Conservation (phyloP, 805 yeast genomes). For the Zygosaccharomyces pseudorouxii region DNA sequence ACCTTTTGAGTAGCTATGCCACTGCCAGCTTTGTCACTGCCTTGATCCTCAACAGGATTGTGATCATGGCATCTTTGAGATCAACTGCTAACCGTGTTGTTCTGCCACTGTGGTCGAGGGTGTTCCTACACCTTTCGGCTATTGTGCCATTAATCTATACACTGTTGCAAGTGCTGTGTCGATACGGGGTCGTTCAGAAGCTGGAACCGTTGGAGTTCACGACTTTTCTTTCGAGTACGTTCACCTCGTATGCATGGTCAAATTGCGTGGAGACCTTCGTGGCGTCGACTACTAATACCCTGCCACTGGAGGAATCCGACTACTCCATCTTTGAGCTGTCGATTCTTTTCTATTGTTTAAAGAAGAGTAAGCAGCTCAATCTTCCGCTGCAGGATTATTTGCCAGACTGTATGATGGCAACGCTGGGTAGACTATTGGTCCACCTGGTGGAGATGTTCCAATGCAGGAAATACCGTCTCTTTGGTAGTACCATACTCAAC, state of each 20-base stretch:
- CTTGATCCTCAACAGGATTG: constrained; percentile 51
- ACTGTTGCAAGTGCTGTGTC: constrained; percentile 13
- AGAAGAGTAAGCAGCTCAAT: constrained; percentile 6
- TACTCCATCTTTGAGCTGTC: constrained; percentile 31
- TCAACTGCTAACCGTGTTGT: constrained; percentile 28
- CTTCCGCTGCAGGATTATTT: constrained; percentile 9
- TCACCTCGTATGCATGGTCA: constrained; percentile 39
- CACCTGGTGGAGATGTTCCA: constrained; percentile 60
- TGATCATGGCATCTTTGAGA: constrained; percentile 52
- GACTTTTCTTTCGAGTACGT: constrained; percentile 16
- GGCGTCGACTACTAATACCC: constrained; percentile 44
- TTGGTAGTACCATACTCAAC: constrained; percentile 62
- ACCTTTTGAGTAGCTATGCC: constrained; percentile 48
- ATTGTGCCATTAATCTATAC: constrained; percentile 16
- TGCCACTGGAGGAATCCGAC: constrained; percentile 27
- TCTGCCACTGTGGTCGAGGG: constrained; percentile 29
- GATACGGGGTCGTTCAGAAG: constrained; percentile 7
- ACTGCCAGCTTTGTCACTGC: constrained; percentile 55
- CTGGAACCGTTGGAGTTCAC: constrained; percentile 50
- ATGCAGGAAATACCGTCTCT: constrained; percentile 49
- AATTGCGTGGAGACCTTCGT: constrained; percentile 46
- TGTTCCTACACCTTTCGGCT: constrained; percentile 32
- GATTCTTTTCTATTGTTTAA: constrained; percentile 21
- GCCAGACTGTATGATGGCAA: constrained; percentile 45
- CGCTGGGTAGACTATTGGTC: constrained; percentile 53